These are phyloP conservation scores for Selaginella moellendorffii DNA, from an alignment of 75 land plant genomes.

Conservation along the genomic window DNA sequence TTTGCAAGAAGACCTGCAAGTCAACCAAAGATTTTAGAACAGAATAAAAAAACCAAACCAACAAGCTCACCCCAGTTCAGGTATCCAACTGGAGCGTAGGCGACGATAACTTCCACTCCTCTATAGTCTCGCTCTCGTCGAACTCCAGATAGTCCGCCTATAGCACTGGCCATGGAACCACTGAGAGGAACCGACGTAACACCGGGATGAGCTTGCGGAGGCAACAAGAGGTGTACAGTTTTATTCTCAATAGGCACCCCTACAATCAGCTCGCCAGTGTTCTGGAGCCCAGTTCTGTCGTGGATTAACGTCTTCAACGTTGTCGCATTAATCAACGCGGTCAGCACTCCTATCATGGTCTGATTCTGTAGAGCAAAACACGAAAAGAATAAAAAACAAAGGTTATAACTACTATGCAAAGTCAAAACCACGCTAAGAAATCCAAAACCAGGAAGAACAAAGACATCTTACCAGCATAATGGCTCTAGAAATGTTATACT, in stretches of 20 bases:
- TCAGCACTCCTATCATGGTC: constrained; percentile 18
- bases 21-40: neutral
- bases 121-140: constrained; percentile 17
- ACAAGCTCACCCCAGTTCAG: constrained; percentile 24
- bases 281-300: constrained; percentile 29
- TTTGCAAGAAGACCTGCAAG: constrained; percentile 25
- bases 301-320: constrained; percentile 14
- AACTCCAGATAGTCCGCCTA: constrained; percentile 13
- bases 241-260: constrained; percentile 15
- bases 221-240: constrained; percentile 18
- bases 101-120: constrained; percentile 21
- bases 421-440: too few relatives aligned
- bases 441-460: too few relatives aligned
- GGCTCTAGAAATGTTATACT: constrained; percentile 17
- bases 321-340: constrained; percentile 25
- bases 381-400: too few relatives aligned
- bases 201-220: constrained; percentile 10
- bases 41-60: neutral
- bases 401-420: too few relatives aligned
- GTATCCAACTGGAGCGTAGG: constrained; percentile 27
- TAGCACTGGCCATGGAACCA: constrained; percentile 22
- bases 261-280: constrained; percentile 27
- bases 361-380: constrained; percentile 11
- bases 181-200: constrained; percentile 10
- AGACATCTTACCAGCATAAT: constrained; percentile 20